Base-by-base conservation (phyloP, 805 yeast genomes). In the Wickerhamomyces alni region DNA sequence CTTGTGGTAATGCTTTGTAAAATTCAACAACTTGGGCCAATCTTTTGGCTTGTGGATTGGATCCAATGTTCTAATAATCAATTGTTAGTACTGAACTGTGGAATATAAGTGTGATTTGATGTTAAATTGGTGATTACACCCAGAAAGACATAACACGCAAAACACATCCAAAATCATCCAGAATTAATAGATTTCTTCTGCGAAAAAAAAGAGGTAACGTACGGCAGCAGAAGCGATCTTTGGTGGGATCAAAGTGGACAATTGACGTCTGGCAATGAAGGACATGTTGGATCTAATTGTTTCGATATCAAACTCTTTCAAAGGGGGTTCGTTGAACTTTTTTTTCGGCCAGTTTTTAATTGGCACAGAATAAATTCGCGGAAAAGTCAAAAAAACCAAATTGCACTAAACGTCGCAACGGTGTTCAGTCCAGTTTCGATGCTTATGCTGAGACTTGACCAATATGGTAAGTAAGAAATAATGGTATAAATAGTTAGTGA, bases 201-300 rank as follows among this genome's bases (percentile, higher is more conserved):
- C n/a, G n/a, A 21, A 21, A 9, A 21, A 21, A 21, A 7, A 21
- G 24, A 30, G 30, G 15, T 19, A 35, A 74, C 89, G 57, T 76
- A 83, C 91, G 69, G 82, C 77, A 35, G 96, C 93, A 47, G 97
- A 88, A 42, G 96, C 97, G 62, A 91, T 82, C 91, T 91, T 91
- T 66, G 99, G 99, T 57, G 99, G 99, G 62, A 91, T 89, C 72
- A 91, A 76, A 59, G 97, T 84, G 51, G 98, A 88, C 66, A 91
- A 77, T 57, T 82, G 82, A 73, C 99, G 89, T 82, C 86, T 89
- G 61, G 80, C 74, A 67, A 88, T 74, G 72, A 80, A 84, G 60
- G 93, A 84, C 94, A 85, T 87, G 38, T 24, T 29, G 34, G 27
- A 8, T 18, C 22, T 30, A 24, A 29, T 24, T 30, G 30, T 21